Conservation (phyloP, 2,329 filamentous ascomycete species). For the Exophiala viscosa region DNA sequence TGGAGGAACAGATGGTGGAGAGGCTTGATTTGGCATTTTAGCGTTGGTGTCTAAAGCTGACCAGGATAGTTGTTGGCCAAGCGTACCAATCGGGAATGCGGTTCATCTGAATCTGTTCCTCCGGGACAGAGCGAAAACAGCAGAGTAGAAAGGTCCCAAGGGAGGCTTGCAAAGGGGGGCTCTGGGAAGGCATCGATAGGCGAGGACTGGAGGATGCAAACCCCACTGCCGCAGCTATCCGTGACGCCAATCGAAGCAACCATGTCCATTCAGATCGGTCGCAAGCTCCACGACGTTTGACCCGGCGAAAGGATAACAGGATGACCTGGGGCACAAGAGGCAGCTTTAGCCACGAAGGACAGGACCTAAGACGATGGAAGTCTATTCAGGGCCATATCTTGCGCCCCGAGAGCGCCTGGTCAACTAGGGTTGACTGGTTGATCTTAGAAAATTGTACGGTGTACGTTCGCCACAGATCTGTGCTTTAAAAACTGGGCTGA, state of each 20-base stretch:
- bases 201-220: constrained; percentile 2
- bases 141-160: neutral
- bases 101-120: neutral
- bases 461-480: neutral
- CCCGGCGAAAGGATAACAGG: neutral
- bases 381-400: too few relatives aligned
- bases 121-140: neutral
- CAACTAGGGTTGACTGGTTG: too few relatives aligned
- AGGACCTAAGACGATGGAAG: too few relatives aligned
- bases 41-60: constrained; percentile 3
- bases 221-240: constrained; percentile 14
- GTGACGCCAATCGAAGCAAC: constrained; percentile 16
- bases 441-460: neutral
- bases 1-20: constrained; percentile 2
- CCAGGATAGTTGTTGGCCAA: too few relatives aligned
- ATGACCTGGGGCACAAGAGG: too few relatives aligned
- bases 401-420: too few relatives aligned
- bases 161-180: constrained; percentile 3
- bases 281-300: neutral
- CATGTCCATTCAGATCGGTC: constrained; percentile 6
- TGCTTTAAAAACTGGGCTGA: neutral
- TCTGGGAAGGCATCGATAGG: neutral
- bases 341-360: too few relatives aligned
- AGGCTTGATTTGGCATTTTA: constrained; percentile 2
- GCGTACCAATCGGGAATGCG: constrained; percentile 9